These are phyloP conservation scores for Epichloe coenophiala DNA, from an alignment of 2,329 filamentous ascomycete genomes.

Conservation along the genomic window DNA sequence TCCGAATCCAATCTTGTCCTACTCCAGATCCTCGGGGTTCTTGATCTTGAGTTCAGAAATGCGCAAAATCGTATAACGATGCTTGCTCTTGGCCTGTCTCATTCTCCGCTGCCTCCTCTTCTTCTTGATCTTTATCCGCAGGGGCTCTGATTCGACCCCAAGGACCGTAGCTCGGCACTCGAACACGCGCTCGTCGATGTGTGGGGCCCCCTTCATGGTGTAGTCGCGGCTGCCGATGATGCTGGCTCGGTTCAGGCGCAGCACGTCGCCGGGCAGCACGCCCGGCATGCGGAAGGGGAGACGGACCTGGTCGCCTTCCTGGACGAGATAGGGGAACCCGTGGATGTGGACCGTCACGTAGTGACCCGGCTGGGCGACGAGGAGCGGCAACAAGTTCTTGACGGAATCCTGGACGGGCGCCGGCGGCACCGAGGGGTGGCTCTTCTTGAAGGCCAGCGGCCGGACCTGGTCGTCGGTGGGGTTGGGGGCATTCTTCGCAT, in stretches of 20 bases:
- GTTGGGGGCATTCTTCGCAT: slow-evolving; percentile 25
- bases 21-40: slow-evolving; percentile 25
- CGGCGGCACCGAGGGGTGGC: slow-evolving; percentile 19
- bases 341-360: slow-evolving; percentile 74
- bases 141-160: slow-evolving; percentile 68
- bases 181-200: slow-evolving; percentile 71
- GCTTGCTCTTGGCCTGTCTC: slow-evolving; percentile 76
- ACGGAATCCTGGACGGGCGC: slow-evolving; percentile 40
- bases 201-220: slow-evolving; percentile 68
- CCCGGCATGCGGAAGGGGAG: slow-evolving; percentile 69
- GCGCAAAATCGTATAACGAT: slow-evolving; percentile 72
- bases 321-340: slow-evolving; percentile 66
- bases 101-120: slow-evolving; percentile 63
- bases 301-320: slow-evolving; percentile 58
- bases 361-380: slow-evolving; percentile 59
- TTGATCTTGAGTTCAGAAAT: slow-evolving; percentile 69
- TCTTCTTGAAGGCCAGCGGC: slow-evolving; percentile 26
- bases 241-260: slow-evolving; percentile 77
- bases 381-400: slow-evolving; percentile 50
- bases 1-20: not conserved
- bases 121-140: slow-evolving; percentile 67
- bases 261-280: slow-evolving; percentile 66
- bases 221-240: slow-evolving; percentile 78
- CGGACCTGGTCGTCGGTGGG: slow-evolving; percentile 19
- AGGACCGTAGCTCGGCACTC: slow-evolving; percentile 76